Conservation (phyloP, 2,329 filamentous ascomycete genomes). For the Colletotrichum sp. region DNA sequence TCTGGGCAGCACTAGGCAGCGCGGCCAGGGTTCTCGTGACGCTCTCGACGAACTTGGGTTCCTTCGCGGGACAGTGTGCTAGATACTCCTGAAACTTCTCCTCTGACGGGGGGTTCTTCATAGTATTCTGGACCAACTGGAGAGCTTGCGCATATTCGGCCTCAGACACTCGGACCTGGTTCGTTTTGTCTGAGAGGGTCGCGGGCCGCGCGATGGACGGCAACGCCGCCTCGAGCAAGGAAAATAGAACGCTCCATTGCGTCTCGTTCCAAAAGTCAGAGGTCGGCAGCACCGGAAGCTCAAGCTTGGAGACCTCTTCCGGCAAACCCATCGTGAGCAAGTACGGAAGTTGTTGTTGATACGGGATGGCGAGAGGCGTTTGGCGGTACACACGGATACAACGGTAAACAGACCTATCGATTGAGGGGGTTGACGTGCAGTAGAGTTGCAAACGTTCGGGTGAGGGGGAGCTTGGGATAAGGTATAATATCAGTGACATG, state of each 20-base stretch:
- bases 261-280: conserved; percentile 46
- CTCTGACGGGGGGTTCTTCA: conserved; percentile 44
- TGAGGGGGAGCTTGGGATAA: conserved; percentile 4
- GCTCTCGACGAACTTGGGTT: conserved; percentile 57
- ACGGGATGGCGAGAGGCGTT: neutral
- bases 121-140: conserved; percentile 35
- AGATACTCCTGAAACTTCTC: conserved; percentile 58
- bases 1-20: conserved; percentile 35
- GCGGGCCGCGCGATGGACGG: conserved; percentile 59
- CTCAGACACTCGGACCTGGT: conserved; percentile 52
- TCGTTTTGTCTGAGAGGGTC: conserved; percentile 38
- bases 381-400: neutral
- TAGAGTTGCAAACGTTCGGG: neutral
- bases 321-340: conserved; percentile 1
- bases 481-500: conserved; percentile 1
- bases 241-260: conserved; percentile 60
- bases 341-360: neutral
- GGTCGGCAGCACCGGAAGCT: conserved; percentile 22
- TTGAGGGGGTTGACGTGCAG: neutral
- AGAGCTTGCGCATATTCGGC: conserved; percentile 55
- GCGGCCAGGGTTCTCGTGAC: conserved; percentile 47
- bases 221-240: conserved; percentile 63
- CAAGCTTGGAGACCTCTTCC: neutral
- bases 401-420: neutral
- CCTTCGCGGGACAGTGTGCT: conserved; percentile 53